Percentiles rank a stretch among this genome's conserved stretches.
phyloP scores from a whole-genome alignment of 306 rosid species.

The Alnus rubra region DNA sequence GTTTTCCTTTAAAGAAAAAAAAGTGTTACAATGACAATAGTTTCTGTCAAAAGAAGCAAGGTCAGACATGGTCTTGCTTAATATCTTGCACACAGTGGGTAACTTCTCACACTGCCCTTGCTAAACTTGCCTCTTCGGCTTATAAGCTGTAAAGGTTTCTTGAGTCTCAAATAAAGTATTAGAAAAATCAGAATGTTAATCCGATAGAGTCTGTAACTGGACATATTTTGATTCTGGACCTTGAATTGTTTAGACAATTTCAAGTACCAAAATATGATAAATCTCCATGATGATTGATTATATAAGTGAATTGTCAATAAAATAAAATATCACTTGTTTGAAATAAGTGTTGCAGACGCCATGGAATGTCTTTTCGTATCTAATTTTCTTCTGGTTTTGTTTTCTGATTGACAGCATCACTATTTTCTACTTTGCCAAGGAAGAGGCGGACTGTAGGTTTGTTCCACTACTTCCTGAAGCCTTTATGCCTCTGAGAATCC shows the following conservation, averaged over 20 bases:
- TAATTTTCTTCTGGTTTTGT: conserved; percentile 28
- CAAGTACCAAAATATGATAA: background rate
- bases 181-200: background rate
- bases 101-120: background rate
- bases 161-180: background rate
- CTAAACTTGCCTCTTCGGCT: background rate
- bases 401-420: conserved; percentile 60
- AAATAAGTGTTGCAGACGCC: conserved; percentile 2
- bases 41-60: conserved; percentile 2
- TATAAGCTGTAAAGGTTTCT: background rate
- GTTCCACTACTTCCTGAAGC: conserved; percentile 67
- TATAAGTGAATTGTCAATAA: conserved; percentile 2
- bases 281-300: conserved; percentile 2
- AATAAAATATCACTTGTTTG: conserved; percentile 8
- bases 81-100: background rate
- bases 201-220: background rate
- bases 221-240: background rate
- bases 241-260: background rate
- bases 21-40: background rate
- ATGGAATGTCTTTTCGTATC: conserved; percentile 9
- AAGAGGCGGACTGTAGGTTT: conserved; percentile 71
- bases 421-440: conserved; percentile 84
- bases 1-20: background rate
- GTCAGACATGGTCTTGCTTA: background rate
- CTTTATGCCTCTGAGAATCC: conserved; percentile 57